Evolutionary conservation across 768 basidiomycete genomes (phyloP).

Genomic region (Coprinellus aureogranulatus): DNA sequence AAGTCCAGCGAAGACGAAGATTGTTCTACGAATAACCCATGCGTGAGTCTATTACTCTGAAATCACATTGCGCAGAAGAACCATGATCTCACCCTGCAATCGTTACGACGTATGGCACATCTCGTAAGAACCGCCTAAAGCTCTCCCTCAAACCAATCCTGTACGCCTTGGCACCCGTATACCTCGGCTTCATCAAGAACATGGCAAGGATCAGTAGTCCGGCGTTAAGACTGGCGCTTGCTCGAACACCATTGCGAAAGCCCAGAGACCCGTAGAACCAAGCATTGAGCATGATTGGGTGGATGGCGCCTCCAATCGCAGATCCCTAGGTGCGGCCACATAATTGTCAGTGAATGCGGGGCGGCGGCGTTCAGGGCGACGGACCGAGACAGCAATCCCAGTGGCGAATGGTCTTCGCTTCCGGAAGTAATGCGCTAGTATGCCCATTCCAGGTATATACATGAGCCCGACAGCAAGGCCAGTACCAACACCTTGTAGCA

Average conservation of each 20-base stretch:
- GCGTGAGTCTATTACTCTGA: not conserved
- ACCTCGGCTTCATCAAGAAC: constrained; percentile 41
- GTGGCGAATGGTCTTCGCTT: constrained; percentile 32
- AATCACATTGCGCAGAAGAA: not conserved
- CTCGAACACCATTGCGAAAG: constrained; percentile 52
- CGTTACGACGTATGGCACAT: constrained; percentile 43
- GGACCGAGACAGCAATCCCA: constrained; percentile 33
- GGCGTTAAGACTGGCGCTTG: constrained; percentile 42
- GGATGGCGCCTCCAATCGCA: constrained; percentile 58
- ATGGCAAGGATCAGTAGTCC: constrained; percentile 35
- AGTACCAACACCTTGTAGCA: constrained; percentile 45
- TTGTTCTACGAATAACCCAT: constrained; percentile 26
- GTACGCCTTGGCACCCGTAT: constrained; percentile 34
- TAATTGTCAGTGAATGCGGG: too few species aligned
- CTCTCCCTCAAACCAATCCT: constrained; percentile 25
- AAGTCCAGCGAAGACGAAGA: constrained; percentile 35
- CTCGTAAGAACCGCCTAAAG: constrained; percentile 36
- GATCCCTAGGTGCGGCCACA: constrained; percentile 35
- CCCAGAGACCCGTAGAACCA: constrained; percentile 46
- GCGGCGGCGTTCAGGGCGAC: not conserved
- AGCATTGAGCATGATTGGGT: constrained; percentile 63
- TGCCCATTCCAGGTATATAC: constrained; percentile 44
- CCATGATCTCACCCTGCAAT: constrained; percentile 44
- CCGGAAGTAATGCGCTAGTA: constrained; percentile 39
- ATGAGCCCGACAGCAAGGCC: constrained; percentile 52